These are phyloP conservation scores for Xylaria sp. DNA, from an alignment of 2,329 filamentous ascomycete species.

Conservation along the genomic window DNA sequence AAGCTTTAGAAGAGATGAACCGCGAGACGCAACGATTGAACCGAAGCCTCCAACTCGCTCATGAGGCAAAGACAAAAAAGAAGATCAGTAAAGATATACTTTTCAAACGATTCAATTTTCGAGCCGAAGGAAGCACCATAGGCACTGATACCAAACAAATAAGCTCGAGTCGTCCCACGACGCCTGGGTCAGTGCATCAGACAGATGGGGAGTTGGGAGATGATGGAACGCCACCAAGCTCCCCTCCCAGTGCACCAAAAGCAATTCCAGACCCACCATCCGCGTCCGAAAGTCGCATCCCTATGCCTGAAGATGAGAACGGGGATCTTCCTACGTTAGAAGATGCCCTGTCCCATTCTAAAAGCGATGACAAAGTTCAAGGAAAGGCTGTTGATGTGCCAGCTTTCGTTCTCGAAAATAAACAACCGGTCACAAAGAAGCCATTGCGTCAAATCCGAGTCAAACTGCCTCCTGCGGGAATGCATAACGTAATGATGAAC, in stretches of 20 bases:
- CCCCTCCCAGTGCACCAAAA: conserved; percentile 60
- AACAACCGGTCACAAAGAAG: conserved; percentile 42
- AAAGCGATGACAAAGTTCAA: conserved; percentile 67
- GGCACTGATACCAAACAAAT: conserved; percentile 51
- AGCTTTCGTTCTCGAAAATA: conserved; percentile 44
- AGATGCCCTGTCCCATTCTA: conserved; percentile 48
- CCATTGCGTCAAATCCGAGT: conserved; percentile 62
- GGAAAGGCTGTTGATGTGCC: conserved; percentile 59
- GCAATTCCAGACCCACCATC: conserved; percentile 24
- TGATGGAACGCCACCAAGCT: conserved; percentile 77
- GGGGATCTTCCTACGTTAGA: conserved; percentile 54
- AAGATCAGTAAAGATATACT: conserved; percentile 86
- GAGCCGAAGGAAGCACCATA: conserved; percentile 53
- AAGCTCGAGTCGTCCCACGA: conserved; percentile 66
- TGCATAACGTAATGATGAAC: conserved; percentile 54
- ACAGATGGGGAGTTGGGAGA: conserved; percentile 64
- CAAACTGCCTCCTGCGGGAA: conserved; percentile 56
- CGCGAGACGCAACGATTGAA: conserved; percentile 92
- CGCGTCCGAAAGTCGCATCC: conserved; percentile 23
- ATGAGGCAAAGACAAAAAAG: conserved; percentile 90
- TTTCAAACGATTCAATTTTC: conserved; percentile 85
- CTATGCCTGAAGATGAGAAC: conserved; percentile 44
- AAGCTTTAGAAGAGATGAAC: conserved; percentile 93
- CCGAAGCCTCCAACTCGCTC: conserved; percentile 88
- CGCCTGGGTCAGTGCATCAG: conserved; percentile 56